Evolutionary conservation across 768 basidiomycete genomes (phyloP), one percentile per base, ranked within the genome.

Genomic region (Tephrocybe sp.): DNA sequence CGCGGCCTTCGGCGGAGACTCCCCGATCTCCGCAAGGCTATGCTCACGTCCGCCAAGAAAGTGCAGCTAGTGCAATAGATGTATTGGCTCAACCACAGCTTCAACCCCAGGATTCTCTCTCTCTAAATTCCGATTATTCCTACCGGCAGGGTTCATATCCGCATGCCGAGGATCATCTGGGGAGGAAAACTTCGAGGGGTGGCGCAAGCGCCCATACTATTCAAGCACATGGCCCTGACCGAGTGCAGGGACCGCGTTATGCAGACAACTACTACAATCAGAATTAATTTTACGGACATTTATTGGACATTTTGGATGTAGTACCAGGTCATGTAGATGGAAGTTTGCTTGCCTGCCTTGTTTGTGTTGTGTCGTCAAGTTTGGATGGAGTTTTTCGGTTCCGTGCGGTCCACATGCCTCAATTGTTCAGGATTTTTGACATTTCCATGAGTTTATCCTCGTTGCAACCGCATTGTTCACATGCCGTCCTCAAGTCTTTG

Each of bases 1-100:
- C 79, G 22, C 75, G 84, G 47, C 69, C 72, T 38, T 83, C 85
- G 63, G 75, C 51, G 50, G 74, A 73, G 18, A 56, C 57, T 34
- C 55, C 64, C 25, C 59, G 62, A 40, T 62, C 62, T 24, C 59
- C 61, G 12, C 69, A 65, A 44, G 66, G 65, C 9, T 77, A 73
- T 50, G 65, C 69, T 24, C 84, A 89, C 55, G 47, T 73, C 42
- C 75, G 81, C 51, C 70, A 80, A 43, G 72, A 74, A 47, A 89
- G 87, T 60, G 67, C 65, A 22, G 69, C 71, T 5, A 81, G 80
- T 51, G 75, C 76, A 41, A 77, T 81, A 19, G 84, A 84, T 42
- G 71, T 86, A 32, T 60, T 80, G 49, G 73, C 68, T 35, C 70
- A 76, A 52, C 79, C 80, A 13, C 63, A 72, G 30, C 78, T 77